Base-by-base conservation (phyloP, 129 eudicot genomes). In the Kitagawia praeruptora region DNA sequence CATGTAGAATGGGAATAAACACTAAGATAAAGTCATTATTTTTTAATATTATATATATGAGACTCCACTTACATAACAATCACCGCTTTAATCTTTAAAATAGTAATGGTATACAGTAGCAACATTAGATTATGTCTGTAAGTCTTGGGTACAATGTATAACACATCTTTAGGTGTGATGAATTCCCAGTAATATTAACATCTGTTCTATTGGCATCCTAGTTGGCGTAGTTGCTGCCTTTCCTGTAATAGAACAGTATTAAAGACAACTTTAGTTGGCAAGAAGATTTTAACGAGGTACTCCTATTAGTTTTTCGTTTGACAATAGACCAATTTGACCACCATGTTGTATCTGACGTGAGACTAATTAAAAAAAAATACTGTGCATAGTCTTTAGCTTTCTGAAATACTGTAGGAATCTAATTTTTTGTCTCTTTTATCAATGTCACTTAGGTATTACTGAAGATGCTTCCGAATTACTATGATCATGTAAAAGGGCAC, bases 381-480 rank as follows among this genome's bases (percentile, higher is more conserved):
- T 74, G 46, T 3, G 8, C n/a, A 74, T 28, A 11, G 58, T 18
- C 56, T 23, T 27, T 44, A 74, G 6, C 54, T 54, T 6, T 27
- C 67, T 27, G 1, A 19, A 53, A 53, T 15, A 3, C 25, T 34
- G 51, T 10, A 9, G 74, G 74, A 31, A 27, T 25, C 41, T 54
- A 15, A 54, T 77, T 64, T 9, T 63, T 61, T 40, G 56, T 41
- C 40, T 53, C 48, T 61, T 70, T 40, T 78, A 48, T 79, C 63
- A 61, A 41, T 82, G 54, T 79, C 70, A 67, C 86, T 53, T 70
- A 95, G 99, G 97, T 92, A 80, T 80, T 96, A 41, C 88, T 96
- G 73, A 87, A 85, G 88, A 96, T 96, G 99, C 96, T 96, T 84
- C 98, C 96, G 4, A 85, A 86, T 83, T 96, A 96, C 80, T 92